Base-by-base conservation (phyloP, 1,139 yeast genomes). In the Pichia inconspicua region DNA sequence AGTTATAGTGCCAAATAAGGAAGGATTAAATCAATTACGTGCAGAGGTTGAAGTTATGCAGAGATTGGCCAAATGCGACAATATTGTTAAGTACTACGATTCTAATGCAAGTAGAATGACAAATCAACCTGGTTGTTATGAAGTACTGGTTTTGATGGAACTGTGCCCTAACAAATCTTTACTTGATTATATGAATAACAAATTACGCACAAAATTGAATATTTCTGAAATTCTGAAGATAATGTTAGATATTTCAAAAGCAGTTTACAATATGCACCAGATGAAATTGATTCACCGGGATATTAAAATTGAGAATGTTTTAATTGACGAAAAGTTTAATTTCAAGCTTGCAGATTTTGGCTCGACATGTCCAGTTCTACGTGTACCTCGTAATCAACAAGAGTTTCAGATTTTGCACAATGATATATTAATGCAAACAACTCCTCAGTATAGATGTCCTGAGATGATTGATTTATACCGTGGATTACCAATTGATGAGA, bases 41-140 rank as follows among this genome's bases (percentile, higher is more conserved):
- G 84, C 82, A 45, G 94, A 84, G 60, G 94, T 84, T 14, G 90
- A 84, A 53, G 88, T 85, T 3, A 84, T 84, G 94, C 87, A 83
- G 62, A 68, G 78, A 41, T 66, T 84, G 51, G 71, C 79, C 49
- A 72, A 74, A 41, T 75, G 78, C 41, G 67, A 75, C 48, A 73
- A 75, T 59, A 78, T 83, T 44, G 95, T 84, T 17, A 72, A 75
- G 43, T 83, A 84, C 60, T 81, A 76, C 53, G 95, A 84, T 60
- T 82, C 90, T 1, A 86, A 84, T 62, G 95, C 95, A 5, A 81
- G 84, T 46, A 70, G 85, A 51, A 68, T 81, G 51, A 45, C 51
- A 10, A 62, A 60, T 14, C 31, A 45, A 7, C 66, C 70, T 14
- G 71, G 71, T 1, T 71, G 80, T 2, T 84, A 84, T 58, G 92